Base-by-base conservation (phyloP, 1,139 yeast species). In the Nakaseomyces uthaithaninus region DNA sequence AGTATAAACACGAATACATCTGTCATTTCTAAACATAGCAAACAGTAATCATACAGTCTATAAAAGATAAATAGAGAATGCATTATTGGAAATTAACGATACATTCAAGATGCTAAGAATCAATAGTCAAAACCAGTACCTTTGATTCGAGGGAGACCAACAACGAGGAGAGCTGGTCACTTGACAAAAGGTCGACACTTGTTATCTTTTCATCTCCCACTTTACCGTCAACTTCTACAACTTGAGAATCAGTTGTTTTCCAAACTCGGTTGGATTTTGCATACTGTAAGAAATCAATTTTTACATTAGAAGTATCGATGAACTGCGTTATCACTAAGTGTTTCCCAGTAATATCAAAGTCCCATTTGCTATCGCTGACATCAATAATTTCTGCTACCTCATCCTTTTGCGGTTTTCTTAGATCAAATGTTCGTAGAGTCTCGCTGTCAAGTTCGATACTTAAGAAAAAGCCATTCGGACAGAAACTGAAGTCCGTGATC, bases 381-480 rank as follows among this genome's bases (percentile, higher is more conserved):
- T 19, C 25, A 11, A 31, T 10, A n/a, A 11, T 12, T 6, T 19
- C 25, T 2, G 35, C 24, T n/a, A 25, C 24, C 15, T n/a, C 3
- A 11, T 19, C 25, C 25, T 19, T 19, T 12, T 19, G 25, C 4
- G 24, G 25, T 47, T 76, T 76, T 48, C 86, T 66, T 45, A 80
- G 62, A 56, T 80, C 84, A 53, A 72, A 66, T n/a, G 80, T 65
- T n/a, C 7, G 10, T 38, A 72, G 70, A 3, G 67, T 42, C 16
- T 40, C 26, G 10, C 38, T 44, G 8, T 47, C 50, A 22, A 57
- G 49, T 10, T 49, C 41, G 48, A 68, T 59, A 52, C 63, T 65
- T 40, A 81, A 59, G 81, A 86, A 80, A 59, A 78, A 80, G 4
- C 93, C 93, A 54, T 82, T 82, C 20, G 71, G 65, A 7, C 82